Base-by-base conservation (phyloP, 768 basidiomycete genomes). In the Collybia mongolica region DNA sequence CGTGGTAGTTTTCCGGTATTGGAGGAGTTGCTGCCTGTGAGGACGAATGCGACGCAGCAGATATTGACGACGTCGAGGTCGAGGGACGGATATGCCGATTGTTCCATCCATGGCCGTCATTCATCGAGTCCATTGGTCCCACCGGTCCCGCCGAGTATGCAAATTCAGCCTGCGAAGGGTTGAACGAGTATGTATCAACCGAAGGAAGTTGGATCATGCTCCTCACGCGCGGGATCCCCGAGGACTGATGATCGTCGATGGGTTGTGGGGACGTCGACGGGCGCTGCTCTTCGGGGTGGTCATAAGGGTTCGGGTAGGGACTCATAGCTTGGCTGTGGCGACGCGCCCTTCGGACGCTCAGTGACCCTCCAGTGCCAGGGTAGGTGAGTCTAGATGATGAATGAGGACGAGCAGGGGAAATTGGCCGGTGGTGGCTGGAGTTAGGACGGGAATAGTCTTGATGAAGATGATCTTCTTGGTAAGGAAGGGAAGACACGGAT, bases 311-410 rank as follows among this genome's bases (percentile, higher is more conserved):
- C 15, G 90, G 90, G 67, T 93, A 93, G 11, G 90, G 90, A 59
- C 84, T 88, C 76, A 93, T 84, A 0, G 90, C 90, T 65, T 93
- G 90, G 64, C 86, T 89, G 66, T 92, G 90, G 50, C 90, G 80
- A 39, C 90, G 79, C 39, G 79, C 78, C 24, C 90, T 79, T 22
- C 88, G 81, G 29, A 92, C 79, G 64, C 86, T 84, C 46, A 90
- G 67, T 14, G 85, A 81, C 19, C 70, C 32, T 11, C 73, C 5
- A 74, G 65, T 36, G 14, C 32, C 32, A 32, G 70, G 71, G 52
- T 75, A 77, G 56, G 74, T 79, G 24, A 79, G 79, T 58, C 85
- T 84, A 39, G 86, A 86, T 1, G 86, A 88, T 1, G 60, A 62
- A 23, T 76, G 78, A 1, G 88, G 87, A 2, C 89, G 84, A 22